Evolutionary conservation across 495 filamentous ascomycete species (phyloP), one percentile per base, ranked within the genome.

Genomic region (Aspergillus affinis): DNA sequence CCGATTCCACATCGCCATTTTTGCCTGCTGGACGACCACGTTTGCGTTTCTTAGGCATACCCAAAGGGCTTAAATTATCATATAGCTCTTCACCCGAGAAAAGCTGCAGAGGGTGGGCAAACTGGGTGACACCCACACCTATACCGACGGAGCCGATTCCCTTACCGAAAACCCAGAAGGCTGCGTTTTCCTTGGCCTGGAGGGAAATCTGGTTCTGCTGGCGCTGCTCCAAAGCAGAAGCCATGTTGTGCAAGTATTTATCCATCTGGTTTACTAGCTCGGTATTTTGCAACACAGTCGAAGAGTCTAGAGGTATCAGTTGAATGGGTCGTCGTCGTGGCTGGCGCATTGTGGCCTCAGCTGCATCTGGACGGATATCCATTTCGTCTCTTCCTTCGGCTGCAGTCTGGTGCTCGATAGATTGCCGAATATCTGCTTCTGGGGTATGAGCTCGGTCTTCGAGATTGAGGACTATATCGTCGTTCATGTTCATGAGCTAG

Each of bases 61-160:
- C 41, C 26, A 70, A 54, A 59, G 64, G 75, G 21, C 73, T 78
- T 20, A 89, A 48, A 10, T 73, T 60, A 29, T 78, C 68, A 36
- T 80, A 74, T 5, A 90, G 72, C 8, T 69, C 59, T 27, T 81
- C 75, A 15, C 88, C 87, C 5, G 78, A 78, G 70, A 88, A 90
- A 27, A 70, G 69, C 17, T 70, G 68, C 18, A 88, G 69, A 10
- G 84, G 83, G 60, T 75, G 75, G 13, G 62, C 32, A 30, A 76
- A 59, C 23, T 68, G 72, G 0, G 69, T 63, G 3, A 59, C 55
- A 17, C 80, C 79, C 10, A 86, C 51, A 2, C 81, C 81, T 13
- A 67, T 32, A 7, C 85, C 86, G 6, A 89, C 77, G 44, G 76
- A 76, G n/a, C 83, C 85, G 36, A 87, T 78, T 6, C 84, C 84